Evolutionary conservation across 2,329 filamentous ascomycete genomes (phyloP), one percentile per base, ranked within the genome.

Genomic region (Aspergillus persii): DNA sequence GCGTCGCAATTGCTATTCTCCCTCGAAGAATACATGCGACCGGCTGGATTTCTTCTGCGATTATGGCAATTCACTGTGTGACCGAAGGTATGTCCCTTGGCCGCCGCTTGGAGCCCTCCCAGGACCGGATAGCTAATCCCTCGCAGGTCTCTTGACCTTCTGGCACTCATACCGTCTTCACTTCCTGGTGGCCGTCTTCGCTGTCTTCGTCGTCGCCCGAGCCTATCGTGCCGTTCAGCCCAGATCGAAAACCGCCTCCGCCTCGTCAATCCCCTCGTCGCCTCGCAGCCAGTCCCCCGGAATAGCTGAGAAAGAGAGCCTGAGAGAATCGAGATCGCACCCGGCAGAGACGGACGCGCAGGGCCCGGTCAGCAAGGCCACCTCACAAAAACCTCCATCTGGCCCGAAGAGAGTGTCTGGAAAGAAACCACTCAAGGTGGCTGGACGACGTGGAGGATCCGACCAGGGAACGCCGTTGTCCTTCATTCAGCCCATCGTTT

Each of bases 401-500:
- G 72, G 73, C 27, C 73, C 73, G 2, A 75, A 75, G 61, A 66
- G 69, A 56, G 72, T 75, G 3, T 63, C 70, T 31, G 72, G 73
- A 27, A 75, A 69, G 53, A 74, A 69, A 39, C 69, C 71, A 3
- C 54, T 61, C 12, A 74, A 72, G 58, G 67, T 63, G n/a, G 66
- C 66, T 15, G 65, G 67, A 15, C 61, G 64, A 27, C 69, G 65
- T 26, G 60, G 60, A 23, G 56, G 52, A 49, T 61, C 65, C 1
- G 60, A 57, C 26, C 61, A 70, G 26, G 54, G 61, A 15, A 50
- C 63, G 8, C 63, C 65, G 8, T 50, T 70, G 39, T 67, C 69
- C 4, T 69, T 66, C 47, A 73, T 78, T 46, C 89, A 94, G 71
- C 84, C 90, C 2, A 76, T 96, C 15, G 77, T 97, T 33, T 98